Base-by-base conservation (phyloP, 2,329 filamentous ascomycete species). In the Penicillium sp. region DNA sequence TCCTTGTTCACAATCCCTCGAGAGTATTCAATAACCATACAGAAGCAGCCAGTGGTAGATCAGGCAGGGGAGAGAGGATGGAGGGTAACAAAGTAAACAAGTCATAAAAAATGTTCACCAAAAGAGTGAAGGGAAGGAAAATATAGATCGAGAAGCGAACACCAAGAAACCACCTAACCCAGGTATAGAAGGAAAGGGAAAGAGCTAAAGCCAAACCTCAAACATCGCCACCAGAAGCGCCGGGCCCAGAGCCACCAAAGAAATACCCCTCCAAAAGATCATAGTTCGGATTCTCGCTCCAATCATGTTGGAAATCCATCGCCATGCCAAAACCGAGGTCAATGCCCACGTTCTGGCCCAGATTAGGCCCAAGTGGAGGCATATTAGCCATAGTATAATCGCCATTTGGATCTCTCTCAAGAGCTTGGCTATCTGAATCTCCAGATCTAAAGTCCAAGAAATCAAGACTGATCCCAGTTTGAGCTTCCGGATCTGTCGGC, bases 241-340 rank as follows among this genome's bases (percentile, higher is more conserved):
- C 69, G 25, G 63, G 58, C 6, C 67, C 69, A n/a, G 63, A 67
- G 25, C 73, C 76, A 9, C 81, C 81, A 70, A 83, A 83, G 67
- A 82, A 83, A 66, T 80, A 83, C 4, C 79, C 81, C 62, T 82
- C 79, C 60, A 83, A 78, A 29, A 83, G 62, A 73, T 82, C 80
- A 62, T 77, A 75, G 47, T 75, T 75, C 22, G 71, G 68, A 40
- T 76, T 76, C 53, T 80, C 77, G 49, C 73, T 77, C 77, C 77
- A 79, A 61, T 80, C 77, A 67, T 80, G 77, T 56, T 78, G 75
- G 52, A 73, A 75, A 47, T 77, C 77, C 49, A 75, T 69, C 2
- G 73, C 72, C 72, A 76, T 73, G n/a, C 75, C 75, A 58, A 76
- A 76, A 3, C 76, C 76, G 29, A 79, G 66, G 52, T 77, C 75